Conservation (phyloP, 2,329 filamentous ascomycete genomes). For the Colletotrichum sp. region DNA sequence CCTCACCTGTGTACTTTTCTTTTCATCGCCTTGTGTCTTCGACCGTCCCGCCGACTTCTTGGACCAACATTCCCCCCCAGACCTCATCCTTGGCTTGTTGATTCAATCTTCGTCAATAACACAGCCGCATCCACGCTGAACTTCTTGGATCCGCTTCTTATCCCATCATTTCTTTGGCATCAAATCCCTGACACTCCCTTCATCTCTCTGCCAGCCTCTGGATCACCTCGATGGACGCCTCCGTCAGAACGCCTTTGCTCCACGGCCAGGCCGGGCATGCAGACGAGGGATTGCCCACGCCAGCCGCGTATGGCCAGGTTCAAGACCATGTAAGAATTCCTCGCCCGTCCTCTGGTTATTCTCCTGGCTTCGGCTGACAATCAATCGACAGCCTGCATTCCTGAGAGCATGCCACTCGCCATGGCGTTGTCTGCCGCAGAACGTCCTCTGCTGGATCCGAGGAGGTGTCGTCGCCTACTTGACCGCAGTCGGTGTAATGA, state of each 20-base stretch:
- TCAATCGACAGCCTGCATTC: conserved; percentile 48
- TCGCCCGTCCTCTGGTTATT: background rate
- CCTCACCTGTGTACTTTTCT: no score
- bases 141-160: background rate
- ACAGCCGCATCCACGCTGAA: background rate
- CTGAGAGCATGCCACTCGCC: conserved; percentile 56
- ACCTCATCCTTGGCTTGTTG: background rate
- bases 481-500: conserved; percentile 42
- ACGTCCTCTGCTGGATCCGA: conserved; percentile 47
- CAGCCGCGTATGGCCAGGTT: conserved; percentile 18
- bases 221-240: conserved; percentile 6
- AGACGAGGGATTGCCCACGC: conserved; percentile 12
- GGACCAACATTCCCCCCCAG: background rate
- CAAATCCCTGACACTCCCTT: background rate
- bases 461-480: conserved; percentile 47
- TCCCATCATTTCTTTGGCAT: background rate
- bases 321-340: conserved; percentile 32
- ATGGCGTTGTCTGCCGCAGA: conserved; percentile 51
- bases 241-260: conserved; percentile 23
- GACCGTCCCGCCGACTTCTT: background rate
- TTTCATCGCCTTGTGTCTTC: background rate
- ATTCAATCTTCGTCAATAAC: background rate
- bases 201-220: background rate
- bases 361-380: conserved; percentile 11
- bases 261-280: conserved; percentile 1